Base-by-base conservation (phyloP, 2,329 filamentous ascomycete genomes). In the Ophiocordyceps sinensis region DNA sequence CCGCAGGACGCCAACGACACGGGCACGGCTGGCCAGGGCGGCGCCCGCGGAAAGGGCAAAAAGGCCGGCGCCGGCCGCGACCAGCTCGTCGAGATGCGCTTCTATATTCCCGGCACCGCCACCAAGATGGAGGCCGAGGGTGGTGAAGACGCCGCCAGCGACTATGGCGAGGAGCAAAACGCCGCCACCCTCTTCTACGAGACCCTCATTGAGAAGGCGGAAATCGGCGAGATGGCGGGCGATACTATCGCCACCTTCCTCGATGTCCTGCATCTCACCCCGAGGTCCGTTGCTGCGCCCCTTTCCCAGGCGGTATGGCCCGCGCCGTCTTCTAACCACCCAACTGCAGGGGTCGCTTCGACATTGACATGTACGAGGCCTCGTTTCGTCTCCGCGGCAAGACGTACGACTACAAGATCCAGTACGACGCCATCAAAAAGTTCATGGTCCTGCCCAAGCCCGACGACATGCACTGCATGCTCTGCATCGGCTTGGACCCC, bases 341-440 rank as follows among this genome's bases (percentile, higher is more conserved):
- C 11, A n/a, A 39, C 36, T 47, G 45, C 63, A 88, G 91, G 83
- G 93, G 91, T 61, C 89, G 91, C 51, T 98, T 98, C 72, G 91
- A 96, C 61, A 94, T 98, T 66, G 91, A 98, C 62, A 94, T 98
- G 83, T 98, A 98, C 73, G 91, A 96, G 63, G 82, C 79, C 14
- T 96, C 91, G 2, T 96, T 98, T 74, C 83, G 91, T 47, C 75
- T 98, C 46, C 89, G 91, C 49, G 91, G 91, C 55, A 98, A 98
- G 68, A 98, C 91, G 21, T 98, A 98, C 70, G 93, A 98, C 68
- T 98, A 98, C 77, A 98, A 98, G 75, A 96, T 98, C 50, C 87
- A 95, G 61, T 98, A 95, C 64, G 85, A 95, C 43, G 79, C 82
- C 39, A 87, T 96, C 66, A 98, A 98, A 71, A 96, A 96, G 62